These are phyloP conservation scores for Phaeosphaeria sp. DNA, from an alignment of 2,329 filamentous ascomycete species.

Conservation along the genomic window DNA sequence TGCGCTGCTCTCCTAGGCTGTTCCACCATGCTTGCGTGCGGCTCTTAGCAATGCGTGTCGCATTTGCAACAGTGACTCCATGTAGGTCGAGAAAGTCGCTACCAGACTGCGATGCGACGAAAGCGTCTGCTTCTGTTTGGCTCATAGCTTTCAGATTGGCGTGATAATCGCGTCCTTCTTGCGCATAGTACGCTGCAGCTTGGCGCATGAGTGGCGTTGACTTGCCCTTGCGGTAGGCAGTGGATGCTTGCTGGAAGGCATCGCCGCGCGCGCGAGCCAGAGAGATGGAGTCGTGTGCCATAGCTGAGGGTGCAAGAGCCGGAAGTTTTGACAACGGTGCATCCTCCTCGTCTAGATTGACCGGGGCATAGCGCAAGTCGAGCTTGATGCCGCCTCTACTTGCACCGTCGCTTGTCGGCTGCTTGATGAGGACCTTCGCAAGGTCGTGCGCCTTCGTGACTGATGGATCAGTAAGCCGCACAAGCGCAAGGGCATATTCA, in stretches of 20 bases:
- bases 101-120: slow-evolving; percentile 76
- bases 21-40: slow-evolving; percentile 79
- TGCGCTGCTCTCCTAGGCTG: slow-evolving; percentile 69
- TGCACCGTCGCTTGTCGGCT: slow-evolving; percentile 35
- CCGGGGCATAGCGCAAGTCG: slow-evolving; percentile 55
- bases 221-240: slow-evolving; percentile 66
- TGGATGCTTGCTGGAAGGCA: slow-evolving; percentile 65
- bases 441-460: slow-evolving; percentile 66
- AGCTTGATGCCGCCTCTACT: slow-evolving; percentile 54
- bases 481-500: slow-evolving; percentile 59
- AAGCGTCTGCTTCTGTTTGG: slow-evolving; percentile 71
- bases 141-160: slow-evolving; percentile 64
- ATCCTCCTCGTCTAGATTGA: slow-evolving; percentile 44
- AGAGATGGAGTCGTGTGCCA: slow-evolving; percentile 48
- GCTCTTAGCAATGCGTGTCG: slow-evolving; percentile 76
- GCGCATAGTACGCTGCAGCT: slow-evolving; percentile 77
- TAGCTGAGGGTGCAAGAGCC: slow-evolving; percentile 34
- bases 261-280: slow-evolving; percentile 56
- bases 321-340: slow-evolving; percentile 37
- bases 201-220: slow-evolving; percentile 78
- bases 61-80: slow-evolving; percentile 81
- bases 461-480: slow-evolving; percentile 65
- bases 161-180: slow-evolving; percentile 71
- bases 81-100: slow-evolving; percentile 77
- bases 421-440: slow-evolving; percentile 59